Evolutionary conservation across 176 grass and related monocot species (phyloP), one percentile per base, ranked within the genome.

Genomic region (Olyra latifolia): DNA sequence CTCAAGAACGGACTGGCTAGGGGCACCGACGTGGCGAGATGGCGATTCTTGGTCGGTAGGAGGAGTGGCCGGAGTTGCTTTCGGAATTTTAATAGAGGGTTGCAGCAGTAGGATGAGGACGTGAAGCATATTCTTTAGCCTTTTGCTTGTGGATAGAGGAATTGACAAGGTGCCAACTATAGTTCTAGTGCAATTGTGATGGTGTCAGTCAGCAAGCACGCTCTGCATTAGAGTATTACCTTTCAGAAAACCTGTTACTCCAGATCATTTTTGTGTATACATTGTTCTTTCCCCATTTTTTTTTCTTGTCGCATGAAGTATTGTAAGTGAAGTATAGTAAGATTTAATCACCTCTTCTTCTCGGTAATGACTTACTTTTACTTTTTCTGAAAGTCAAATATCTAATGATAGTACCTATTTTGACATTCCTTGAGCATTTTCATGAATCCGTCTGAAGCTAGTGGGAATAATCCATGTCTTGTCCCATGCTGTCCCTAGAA

Each of bases 81-180:
- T 91, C 70, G 11, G 69, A 81, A 81, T 87, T 84, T 30, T 11
- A 77, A 77, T 74, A 81, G 55, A 75, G 20, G 65, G 72, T 77
- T 81, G 69, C 48, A 42, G n/a, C 69, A 47, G 63, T 75, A 69
- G 29, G 77, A 85, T 77, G 78, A 64, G 46, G 77, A 72, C 82
- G 64, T 8, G 39, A 62, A 77, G 65, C 64, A 66, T 22, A 71
- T 85, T 85, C 83, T 79, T 77, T 59, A 46, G 71, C 71, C 64
- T 76, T 85, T 85, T 71, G 82, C 28, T 81, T 81, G 72, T 76
- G 87, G 82, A 82, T 77, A 85, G 78, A 44, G 61, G 52, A 22
- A 11, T 35, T 52, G 79, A 67, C 74, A 38, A 68, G 75, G 41
- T 74, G 62, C 30, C 60, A 44, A 60, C 66, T 46, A 60, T 40